A percentile compares a stretch with the other conserved stretches of the same genome.
Evolutionary conservation across 2,329 filamentous ascomycete genomes (phyloP).

Genomic region (Scopulariopsis brevicaulis): DNA sequence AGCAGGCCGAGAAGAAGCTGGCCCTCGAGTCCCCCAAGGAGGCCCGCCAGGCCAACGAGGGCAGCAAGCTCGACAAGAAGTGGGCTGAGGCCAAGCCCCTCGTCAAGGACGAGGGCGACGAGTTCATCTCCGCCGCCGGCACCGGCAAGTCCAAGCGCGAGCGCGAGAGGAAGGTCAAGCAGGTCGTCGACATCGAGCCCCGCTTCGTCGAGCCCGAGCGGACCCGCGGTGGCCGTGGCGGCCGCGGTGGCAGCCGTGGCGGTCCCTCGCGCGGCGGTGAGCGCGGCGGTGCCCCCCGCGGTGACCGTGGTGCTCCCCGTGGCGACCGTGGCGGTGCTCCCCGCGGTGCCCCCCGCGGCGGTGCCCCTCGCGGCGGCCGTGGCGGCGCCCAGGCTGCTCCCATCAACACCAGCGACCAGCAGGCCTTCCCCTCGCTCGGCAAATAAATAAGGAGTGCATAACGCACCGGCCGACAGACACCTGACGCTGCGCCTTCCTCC

Average conservation of each 20-base stretch:
- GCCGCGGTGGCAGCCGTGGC: slow-evolving; percentile 36
- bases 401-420: slow-evolving; percentile 47
- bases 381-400: slow-evolving; percentile 25
- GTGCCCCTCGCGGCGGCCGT: slow-evolving; percentile 26
- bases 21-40: slow-evolving; percentile 53
- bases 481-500: neutral
- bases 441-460: slow-evolving; percentile 24
- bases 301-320: slow-evolving; percentile 27
- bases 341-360: slow-evolving; percentile 33
- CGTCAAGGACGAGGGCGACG: slow-evolving; percentile 50
- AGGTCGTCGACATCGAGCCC: slow-evolving; percentile 79
- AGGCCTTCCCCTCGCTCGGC: slow-evolving; percentile 50
- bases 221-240: slow-evolving; percentile 40
- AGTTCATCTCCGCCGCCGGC: slow-evolving; percentile 66
- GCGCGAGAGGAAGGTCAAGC: slow-evolving; percentile 88
- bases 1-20: slow-evolving; percentile 62
- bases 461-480: neutral
- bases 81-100: slow-evolving; percentile 75
- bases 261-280: slow-evolving; percentile 27
- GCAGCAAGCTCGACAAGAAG: slow-evolving; percentile 79
- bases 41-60: slow-evolving; percentile 87
- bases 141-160: slow-evolving; percentile 73
- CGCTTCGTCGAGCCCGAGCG: slow-evolving; percentile 64
- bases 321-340: slow-evolving; percentile 31
- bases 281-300: slow-evolving; percentile 33